Evolutionary conservation across 768 basidiomycete genomes (phyloP), one percentile per base, ranked within the genome.

Genomic region (Collybiopsis luxurians): DNA sequence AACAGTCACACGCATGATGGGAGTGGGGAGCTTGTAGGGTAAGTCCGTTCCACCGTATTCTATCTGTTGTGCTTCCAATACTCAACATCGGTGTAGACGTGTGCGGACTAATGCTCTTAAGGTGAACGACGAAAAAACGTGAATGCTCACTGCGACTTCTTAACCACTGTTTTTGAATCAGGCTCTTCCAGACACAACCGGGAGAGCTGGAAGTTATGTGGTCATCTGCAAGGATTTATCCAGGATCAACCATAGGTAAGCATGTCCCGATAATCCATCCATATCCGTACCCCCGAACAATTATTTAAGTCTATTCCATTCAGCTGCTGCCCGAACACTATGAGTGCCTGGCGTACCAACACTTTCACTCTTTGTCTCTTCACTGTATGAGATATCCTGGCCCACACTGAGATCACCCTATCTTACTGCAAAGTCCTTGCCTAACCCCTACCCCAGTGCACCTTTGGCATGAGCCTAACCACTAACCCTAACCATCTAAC

Each of bases 181-280:
- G 5, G 31, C 31, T 13, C 31, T n/a, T n/a, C 5, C 31, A 34
- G 31, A 34, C 13, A 34, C 31, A 34, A 34, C 31, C 5, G 31
- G 31, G 13, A 6, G 7, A 9, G 13, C 6, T 31, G 27, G 24
- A 3, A 40, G 3, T 15, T 51, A 49, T 27, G 23, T 10, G 9
- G 48, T 17, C 17, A 42, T 51, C 21, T 51, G 15, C 30, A 48
- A 57, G 21, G 24, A 36, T 9, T 23, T 49, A 15, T 57, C 56
- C 21, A 46, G 56, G 13, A 13, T 57, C 9, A 57, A 57, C 27
- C 56, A 51, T 23, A 51, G 56, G 56, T 51, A 24, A 11, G 27
- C 26, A 43, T 55, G n/a, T n/a, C n/a, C n/a, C n/a, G n/a, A n/a
- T n/a, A n/a, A 11, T 47, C 12, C 23, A 13, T 24, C 23, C 13